Percentiles rank a stretch among this genome's conserved stretches.
Evolutionary conservation across 2,329 filamentous ascomycete species (phyloP).

Genomic region (Cercospora canescens): DNA sequence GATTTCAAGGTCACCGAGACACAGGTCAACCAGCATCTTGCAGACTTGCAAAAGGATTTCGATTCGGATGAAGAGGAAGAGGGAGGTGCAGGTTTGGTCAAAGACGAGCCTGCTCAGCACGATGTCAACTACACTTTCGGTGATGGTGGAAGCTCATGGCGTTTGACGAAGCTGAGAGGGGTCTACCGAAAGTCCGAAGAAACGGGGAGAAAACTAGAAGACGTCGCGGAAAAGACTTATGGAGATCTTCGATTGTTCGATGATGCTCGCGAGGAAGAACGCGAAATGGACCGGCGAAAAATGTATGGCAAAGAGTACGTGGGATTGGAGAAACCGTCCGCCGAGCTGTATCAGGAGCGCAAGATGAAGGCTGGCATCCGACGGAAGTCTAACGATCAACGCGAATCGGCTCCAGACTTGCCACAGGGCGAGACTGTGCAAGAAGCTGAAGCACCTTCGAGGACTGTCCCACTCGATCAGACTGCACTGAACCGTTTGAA

Average conservation of each 20-base stretch:
- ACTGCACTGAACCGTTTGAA: slow-evolving; percentile 85
- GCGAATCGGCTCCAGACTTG: slow-evolving; percentile 28
- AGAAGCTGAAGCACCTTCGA: slow-evolving; percentile 53
- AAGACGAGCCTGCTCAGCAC: slow-evolving; percentile 56
- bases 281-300: slow-evolving; percentile 80
- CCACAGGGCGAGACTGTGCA: slow-evolving; percentile 60
- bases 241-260: slow-evolving; percentile 84
- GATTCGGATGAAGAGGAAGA: slow-evolving; percentile 57
- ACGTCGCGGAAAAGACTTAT: slow-evolving; percentile 79
- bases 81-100: slow-evolving; percentile 37
- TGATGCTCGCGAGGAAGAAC: slow-evolving; percentile 86
- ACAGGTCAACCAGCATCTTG: slow-evolving; percentile 75
- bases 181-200: slow-evolving; percentile 81
- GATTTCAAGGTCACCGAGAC: slow-evolving; percentile 73
- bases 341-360: slow-evolving; percentile 80
- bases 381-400: slow-evolving; percentile 35
- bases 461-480: slow-evolving; percentile 64
- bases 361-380: slow-evolving; percentile 59
- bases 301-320: slow-evolving; percentile 84
- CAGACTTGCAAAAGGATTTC: slow-evolving; percentile 52
- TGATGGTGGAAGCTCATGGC: slow-evolving; percentile 86
- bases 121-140: slow-evolving; percentile 83
- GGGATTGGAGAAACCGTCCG: slow-evolving; percentile 81
- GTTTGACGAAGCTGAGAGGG: slow-evolving; percentile 90
- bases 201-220: slow-evolving; percentile 70